Conservation (phyloP, 441 rosid species). For the Brassica balearica region DNA sequence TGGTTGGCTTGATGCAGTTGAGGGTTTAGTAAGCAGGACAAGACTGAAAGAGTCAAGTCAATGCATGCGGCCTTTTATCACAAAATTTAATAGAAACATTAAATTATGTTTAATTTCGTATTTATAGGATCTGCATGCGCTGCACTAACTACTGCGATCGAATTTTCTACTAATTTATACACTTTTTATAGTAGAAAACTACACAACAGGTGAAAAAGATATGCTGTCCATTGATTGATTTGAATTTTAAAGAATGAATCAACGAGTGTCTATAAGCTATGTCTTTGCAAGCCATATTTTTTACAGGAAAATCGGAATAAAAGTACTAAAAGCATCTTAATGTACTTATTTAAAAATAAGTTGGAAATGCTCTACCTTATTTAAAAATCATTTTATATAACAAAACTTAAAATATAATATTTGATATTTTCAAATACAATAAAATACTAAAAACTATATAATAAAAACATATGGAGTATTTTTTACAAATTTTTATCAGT, state of each 20-base stretch:
- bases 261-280: conserved; percentile 27
- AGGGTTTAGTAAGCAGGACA: conserved; percentile 9
- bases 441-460: no score
- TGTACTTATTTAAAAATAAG: no score
- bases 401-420: neutral
- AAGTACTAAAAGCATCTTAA: neutral
- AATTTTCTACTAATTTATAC: neutral
- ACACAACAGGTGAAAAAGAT: neutral
- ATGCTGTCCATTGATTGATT: neutral
- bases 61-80: conserved; percentile 24
- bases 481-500: neutral
- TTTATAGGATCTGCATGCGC: neutral
- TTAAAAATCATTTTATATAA: no score
- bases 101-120: neutral
- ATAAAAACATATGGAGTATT: neutral
- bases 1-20: conserved; percentile 7
- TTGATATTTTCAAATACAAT: neutral
- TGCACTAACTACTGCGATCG: conserved; percentile 8
- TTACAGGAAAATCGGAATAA: neutral
- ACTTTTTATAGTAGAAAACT: neutral
- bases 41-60: conserved; percentile 38
- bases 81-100: neutral
- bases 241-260: conserved; percentile 23
- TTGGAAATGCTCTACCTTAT: no score
- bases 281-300: conserved; percentile 3